Percentiles rank a stretch among this genome's conserved stretches.
Evolutionary conservation across 1,284 basidiomycete species (phyloP).

Genomic region (Ustilago bromivora): DNA sequence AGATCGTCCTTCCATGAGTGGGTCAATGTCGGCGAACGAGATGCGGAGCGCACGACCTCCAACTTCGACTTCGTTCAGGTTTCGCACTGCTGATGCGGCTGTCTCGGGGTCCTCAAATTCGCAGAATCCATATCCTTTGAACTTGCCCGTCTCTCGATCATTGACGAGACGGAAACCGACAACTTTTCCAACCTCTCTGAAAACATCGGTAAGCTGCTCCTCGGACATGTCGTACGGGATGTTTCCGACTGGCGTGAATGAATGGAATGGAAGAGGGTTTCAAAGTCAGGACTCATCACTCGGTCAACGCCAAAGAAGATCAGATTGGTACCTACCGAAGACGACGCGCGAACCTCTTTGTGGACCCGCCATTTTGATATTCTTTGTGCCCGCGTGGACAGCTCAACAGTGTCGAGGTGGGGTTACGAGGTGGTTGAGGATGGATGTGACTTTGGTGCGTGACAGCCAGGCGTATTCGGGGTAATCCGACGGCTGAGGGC

Average conservation of each 20-base stretch:
- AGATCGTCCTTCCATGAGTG: slow-evolving; percentile 62
- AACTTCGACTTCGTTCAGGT: slow-evolving; percentile 82
- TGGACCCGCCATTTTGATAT: slow-evolving; percentile 40
- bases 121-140: slow-evolving; percentile 96
- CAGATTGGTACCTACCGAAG: slow-evolving; percentile 28
- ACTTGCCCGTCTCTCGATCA: slow-evolving; percentile 93
- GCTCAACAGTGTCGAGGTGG: neutral
- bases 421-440: neutral
- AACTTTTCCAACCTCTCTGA: slow-evolving; percentile 66
- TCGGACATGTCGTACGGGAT: slow-evolving; percentile 69
- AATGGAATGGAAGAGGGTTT: neutral
- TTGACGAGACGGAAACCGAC: slow-evolving; percentile 76
- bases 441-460: neutral
- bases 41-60: slow-evolving; percentile 86
- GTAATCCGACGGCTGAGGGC: slow-evolving; percentile 1
- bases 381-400: neutral
- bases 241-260: slow-evolving; percentile 60
- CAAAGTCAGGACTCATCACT: slow-evolving; percentile 6
- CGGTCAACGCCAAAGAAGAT: neutral
- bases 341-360: slow-evolving; percentile 56
- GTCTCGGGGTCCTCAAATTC: slow-evolving; percentile 97
- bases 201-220: slow-evolving; percentile 68
- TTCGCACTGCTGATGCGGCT: slow-evolving; percentile 83
- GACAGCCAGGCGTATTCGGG: neutral
- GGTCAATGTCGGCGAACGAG: slow-evolving; percentile 75